Evolutionary conservation across 2,329 filamentous ascomycete species (phyloP).

Genomic region (Fusarium scirpi): DNA sequence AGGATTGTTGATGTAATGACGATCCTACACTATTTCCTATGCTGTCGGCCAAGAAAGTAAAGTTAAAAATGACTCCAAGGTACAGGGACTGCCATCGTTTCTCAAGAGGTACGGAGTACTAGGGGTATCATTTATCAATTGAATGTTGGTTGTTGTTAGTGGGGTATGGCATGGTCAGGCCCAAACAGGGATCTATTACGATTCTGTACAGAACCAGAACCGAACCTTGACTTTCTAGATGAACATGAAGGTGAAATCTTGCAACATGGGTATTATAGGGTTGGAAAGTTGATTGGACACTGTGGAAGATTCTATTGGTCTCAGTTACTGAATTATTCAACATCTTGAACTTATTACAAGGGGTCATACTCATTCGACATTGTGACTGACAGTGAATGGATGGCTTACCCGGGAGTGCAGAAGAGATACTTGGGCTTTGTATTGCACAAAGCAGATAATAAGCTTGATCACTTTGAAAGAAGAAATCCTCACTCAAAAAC

Average conservation of each 20-base stretch:
- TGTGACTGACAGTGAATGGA: neutral
- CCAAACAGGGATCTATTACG: neutral
- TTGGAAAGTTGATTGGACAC: neutral
- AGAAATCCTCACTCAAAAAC: neutral
- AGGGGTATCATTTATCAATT: neutral
- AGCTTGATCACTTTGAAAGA: neutral
- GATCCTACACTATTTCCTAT: neutral
- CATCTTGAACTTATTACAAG: too few relatives aligned
- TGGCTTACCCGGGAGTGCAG: neutral
- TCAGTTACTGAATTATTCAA: neutral
- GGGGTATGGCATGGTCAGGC: neutral
- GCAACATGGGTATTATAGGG: neutral
- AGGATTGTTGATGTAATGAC: constrained; percentile 8
- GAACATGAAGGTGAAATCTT: neutral
- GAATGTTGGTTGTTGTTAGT: constrained; percentile 4
- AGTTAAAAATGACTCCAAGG: neutral
- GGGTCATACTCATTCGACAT: neutral
- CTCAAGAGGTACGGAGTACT: neutral
- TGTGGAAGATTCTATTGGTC: neutral
- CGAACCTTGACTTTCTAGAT: neutral
- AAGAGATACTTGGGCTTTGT: neutral
- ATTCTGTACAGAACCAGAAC: neutral
- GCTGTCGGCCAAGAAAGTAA: constrained; percentile 5
- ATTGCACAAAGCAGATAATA: neutral
- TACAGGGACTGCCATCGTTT: neutral